phyloP scores from a whole-genome alignment of 1,284 basidiomycete species.

The Cutaneotrichosporon sp. region DNA sequence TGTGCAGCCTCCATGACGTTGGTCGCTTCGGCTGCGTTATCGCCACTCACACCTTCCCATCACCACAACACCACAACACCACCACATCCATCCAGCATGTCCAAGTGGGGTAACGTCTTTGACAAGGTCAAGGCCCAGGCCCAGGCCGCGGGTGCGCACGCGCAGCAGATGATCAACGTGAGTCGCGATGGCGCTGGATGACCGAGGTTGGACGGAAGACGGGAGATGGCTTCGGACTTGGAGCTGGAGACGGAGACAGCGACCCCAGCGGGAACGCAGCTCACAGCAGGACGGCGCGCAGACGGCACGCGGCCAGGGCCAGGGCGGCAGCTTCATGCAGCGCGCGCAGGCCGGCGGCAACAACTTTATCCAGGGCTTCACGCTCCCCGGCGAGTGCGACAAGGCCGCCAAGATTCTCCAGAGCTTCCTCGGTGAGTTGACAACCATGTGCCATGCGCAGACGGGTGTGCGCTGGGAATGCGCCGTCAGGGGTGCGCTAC shows the following conservation, averaged over 20 bases:
- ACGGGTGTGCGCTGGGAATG: background rate
- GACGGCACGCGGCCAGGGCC: background rate
- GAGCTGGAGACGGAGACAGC: background rate
- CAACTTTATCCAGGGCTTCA: conserved; percentile 77
- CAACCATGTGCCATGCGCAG: background rate
- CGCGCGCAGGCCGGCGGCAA: conserved; percentile 45
- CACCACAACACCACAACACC: conserved; percentile 6
- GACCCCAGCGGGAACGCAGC: too few species aligned
- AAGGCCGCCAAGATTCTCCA: conserved; percentile 89
- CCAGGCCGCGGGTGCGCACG: conserved; percentile 30
- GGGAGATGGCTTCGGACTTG: background rate
- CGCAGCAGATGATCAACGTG: conserved; percentile 37
- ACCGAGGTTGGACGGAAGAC: background rate
- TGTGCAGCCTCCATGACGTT: conserved; percentile 1
- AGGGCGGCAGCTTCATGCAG: background rate
- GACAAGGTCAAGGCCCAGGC: conserved; percentile 35
- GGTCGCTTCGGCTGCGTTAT: background rate
- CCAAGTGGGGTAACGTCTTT: conserved; percentile 26
- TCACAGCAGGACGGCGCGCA: conserved; percentile 38
- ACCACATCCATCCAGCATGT: conserved; percentile 10
- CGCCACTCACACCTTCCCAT: background rate
- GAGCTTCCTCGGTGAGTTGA: conserved; percentile 75
- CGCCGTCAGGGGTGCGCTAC: background rate
- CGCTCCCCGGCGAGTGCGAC: conserved; percentile 80
- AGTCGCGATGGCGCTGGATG: background rate